phyloP scores from a whole-genome alignment of 202 grass and related monocot genomes.

The Hordeum pubiflorum region DNA sequence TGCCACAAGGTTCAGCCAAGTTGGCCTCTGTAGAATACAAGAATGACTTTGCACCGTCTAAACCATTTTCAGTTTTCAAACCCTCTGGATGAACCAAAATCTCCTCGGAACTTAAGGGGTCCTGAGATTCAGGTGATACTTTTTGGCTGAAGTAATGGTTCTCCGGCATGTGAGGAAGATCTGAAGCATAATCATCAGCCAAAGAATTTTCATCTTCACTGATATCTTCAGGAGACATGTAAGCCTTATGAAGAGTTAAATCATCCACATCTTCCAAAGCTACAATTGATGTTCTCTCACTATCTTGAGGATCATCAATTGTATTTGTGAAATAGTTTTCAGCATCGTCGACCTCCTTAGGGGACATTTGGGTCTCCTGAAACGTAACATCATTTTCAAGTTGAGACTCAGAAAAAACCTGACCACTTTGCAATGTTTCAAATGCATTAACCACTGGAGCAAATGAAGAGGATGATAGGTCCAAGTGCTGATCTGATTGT shows the following conservation, averaged over 20 bases:
- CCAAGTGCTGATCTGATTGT: conserved; percentile 17
- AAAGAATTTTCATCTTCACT: background rate
- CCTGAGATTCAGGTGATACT: background rate
- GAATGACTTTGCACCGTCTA: background rate
- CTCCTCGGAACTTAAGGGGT: background rate
- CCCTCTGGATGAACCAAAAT: background rate
- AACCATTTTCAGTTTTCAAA: background rate
- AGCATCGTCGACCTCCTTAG: background rate
- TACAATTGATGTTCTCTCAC: background rate
- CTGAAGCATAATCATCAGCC: background rate
- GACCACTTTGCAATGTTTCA: conserved; percentile 2
- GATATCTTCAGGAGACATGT: background rate
- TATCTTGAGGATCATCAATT: background rate
- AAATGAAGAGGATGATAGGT: conserved; percentile 14
- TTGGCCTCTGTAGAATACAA: background rate
- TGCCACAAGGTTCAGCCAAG: background rate
- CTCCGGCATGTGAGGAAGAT: background rate
- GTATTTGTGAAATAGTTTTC: background rate
- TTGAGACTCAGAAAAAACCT: background rate
- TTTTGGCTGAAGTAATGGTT: background rate
- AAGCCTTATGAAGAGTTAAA: background rate
- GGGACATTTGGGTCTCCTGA: background rate
- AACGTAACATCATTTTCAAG: background rate
- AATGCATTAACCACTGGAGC: background rate
- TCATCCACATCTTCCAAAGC: background rate